Evolutionary conservation across 1,284 basidiomycete species (phyloP), one percentile per base, ranked within the genome.

Genomic region (Ceratobasidium sp.): DNA sequence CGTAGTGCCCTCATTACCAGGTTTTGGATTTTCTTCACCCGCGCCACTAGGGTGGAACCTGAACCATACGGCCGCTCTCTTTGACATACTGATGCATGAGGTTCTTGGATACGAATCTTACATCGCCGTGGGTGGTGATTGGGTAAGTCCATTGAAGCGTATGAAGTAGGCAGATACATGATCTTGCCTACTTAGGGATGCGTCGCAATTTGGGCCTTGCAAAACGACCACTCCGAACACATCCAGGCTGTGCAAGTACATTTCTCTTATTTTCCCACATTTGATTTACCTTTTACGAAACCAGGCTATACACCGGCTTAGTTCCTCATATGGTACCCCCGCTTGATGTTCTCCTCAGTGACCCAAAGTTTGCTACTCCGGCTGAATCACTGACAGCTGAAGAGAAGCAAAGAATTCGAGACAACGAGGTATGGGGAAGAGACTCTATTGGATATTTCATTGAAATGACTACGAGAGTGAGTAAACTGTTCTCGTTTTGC

Each of bases 1-100:
- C 14, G 43, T 74, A 16, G 64, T 74, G 2, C 74, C 74, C 16
- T 72, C 74, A 18, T 10, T 74, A 21, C 74, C 74, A 23, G 74
- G 74, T 3, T 74, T 72, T 50, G 74, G 64, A 28, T 74, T 72
- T 46, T 69, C 62, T 21, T 72, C 71, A 1, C 64, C 71, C 6
- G 53, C 60, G 16, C 71, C 71, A 14, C 32, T 55, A 12, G 71
- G 71, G 9, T 72, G 71, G 71, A 72, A 39, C 21, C 16, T 72
- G 5, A 72, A 72, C 18, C 45, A 57, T 14, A 74, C 74, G 4
- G 74, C 74, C 3, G 32, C 23, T 18, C 21, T 74, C 3, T 74
- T 72, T 43, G 65, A 74, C 43, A 70, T 46, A 6, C 59, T 74
- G 0, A 52, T 74, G 64, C 43, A 26, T n/a, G 58, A 72, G n/a